Percentiles rank a stretch among this genome's conserved stretches.
Conservation (phyloP, 2,329 filamentous ascomycete genomes). For the Pseudopyrenochaeta lycopersici region DNA sequence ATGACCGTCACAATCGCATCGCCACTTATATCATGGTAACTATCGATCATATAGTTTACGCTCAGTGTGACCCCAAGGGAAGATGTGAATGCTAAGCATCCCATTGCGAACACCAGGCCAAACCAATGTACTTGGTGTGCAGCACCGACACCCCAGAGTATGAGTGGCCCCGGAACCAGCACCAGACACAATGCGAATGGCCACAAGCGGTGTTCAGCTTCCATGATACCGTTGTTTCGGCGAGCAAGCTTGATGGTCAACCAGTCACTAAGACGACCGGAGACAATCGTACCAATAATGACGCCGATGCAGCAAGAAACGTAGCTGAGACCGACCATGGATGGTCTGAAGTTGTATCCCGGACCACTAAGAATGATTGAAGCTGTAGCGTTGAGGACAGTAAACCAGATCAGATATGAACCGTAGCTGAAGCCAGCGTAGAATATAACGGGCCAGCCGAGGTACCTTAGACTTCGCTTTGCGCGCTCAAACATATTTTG, state of each 20-base stretch:
- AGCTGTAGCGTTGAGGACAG: conserved; percentile 38
- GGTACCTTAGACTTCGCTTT: conserved; percentile 33
- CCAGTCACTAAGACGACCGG: conserved; percentile 33
- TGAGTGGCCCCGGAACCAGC: conserved; percentile 55
- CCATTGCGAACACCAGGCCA: conserved; percentile 60
- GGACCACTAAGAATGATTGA: conserved; percentile 33
- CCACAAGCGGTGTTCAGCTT: conserved; percentile 54
- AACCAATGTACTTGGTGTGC: conserved; percentile 60
- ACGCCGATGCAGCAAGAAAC: conserved; percentile 32
- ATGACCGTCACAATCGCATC: conserved; percentile 63
- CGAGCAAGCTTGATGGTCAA: conserved; percentile 44
- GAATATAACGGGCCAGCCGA: conserved; percentile 48
- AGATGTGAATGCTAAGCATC: conserved; percentile 35
- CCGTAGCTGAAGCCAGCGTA: conserved; percentile 38
- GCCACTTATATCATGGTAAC: conserved; percentile 58
- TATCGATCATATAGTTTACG: conserved; percentile 60
- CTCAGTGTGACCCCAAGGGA: conserved; percentile 54
- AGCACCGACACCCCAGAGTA: conserved; percentile 63
- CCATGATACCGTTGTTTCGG: conserved; percentile 50
- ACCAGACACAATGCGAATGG: conserved; percentile 51
- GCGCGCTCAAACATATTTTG: conserved; percentile 27
- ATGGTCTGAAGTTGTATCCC: conserved; percentile 32
- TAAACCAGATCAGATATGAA: conserved; percentile 39
- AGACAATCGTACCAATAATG: conserved; percentile 23
- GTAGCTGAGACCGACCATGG: conserved; percentile 33